Conservation (phyloP, 192 early-diverging fungal species). For the Coemansia erecta region DNA sequence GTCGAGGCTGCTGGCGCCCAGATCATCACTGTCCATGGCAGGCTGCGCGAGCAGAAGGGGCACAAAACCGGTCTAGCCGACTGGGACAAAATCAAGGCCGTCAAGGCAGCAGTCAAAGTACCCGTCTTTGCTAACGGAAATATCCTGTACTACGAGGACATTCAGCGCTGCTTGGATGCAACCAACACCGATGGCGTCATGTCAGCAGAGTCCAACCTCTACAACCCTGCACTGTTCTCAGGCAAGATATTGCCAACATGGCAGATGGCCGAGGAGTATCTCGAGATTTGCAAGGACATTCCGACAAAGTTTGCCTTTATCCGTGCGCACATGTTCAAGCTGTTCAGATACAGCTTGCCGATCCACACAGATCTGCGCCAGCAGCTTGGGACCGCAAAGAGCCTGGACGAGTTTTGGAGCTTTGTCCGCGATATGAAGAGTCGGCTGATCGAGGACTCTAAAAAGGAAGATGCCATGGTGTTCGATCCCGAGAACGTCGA, state of each 20-base stretch:
- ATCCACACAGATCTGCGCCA: constrained; percentile 79
- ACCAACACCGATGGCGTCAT: constrained; percentile 94
- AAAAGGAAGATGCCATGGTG: not conserved
- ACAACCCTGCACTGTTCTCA: constrained; percentile 88
- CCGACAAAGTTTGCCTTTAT: constrained; percentile 69
- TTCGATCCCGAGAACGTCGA: constrained; percentile 34
- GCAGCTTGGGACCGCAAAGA: constrained; percentile 60
- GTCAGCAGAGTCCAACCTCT: constrained; percentile 82
- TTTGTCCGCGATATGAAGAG: constrained; percentile 54
- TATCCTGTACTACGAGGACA: constrained; percentile 88
- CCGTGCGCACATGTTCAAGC: constrained; percentile 90
- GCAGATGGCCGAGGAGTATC: constrained; percentile 84
- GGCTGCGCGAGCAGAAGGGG: constrained; percentile 93
- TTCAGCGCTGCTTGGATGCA: constrained; percentile 74
- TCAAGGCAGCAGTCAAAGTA: constrained; percentile 79
- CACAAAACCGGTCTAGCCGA: constrained; percentile 95
- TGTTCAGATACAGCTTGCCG: constrained; percentile 74
- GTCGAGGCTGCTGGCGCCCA: constrained; percentile 91
- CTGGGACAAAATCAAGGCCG: constrained; percentile 86
- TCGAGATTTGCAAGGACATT: constrained; percentile 72
- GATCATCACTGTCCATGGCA: constrained; percentile 92
- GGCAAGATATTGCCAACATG: constrained; percentile 64
- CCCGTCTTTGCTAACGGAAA: constrained; percentile 99
- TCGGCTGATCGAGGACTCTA: constrained; percentile 26
- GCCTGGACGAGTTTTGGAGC: constrained; percentile 58